Evolutionary conservation across 305 asterid species (phyloP), one percentile per base, ranked within the genome.

Genomic region (Solanum hybrid): DNA sequence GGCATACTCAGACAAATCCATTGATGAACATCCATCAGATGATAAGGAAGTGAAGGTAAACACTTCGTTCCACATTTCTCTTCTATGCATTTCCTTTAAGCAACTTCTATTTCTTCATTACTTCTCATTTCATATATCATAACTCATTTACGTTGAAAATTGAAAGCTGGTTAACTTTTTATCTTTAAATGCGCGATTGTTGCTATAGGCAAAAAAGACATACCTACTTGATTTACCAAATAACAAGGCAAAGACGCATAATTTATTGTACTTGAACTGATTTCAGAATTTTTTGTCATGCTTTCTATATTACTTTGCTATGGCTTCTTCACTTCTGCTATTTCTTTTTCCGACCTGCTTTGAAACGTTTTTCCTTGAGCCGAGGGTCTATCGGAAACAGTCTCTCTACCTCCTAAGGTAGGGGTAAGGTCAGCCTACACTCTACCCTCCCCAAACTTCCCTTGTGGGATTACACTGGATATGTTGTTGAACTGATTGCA

Each of bases 11-110:
- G 92, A 88, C 89, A 89, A 89, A 88, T 91, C 93, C 66, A 88
- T 85, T 22, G 92, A 90, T 45, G 93, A 91, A 88, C 93, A 89
- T 24, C 81, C 92, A 80, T 90, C 89, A 88, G 88, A 91, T 91
- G 92, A 91, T 89, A 91, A 88, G 88, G 90, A 87, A 84, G 94
- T 91, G 88, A 91, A 89, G 87, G 82, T 42, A 86, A 42, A 15
- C 75, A 77, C 13, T 22, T 78, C 84, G 80, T 64, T 45, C 81
- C 29, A 82, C 88, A 40, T 40, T 15, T 37, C 3, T 82, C 7
- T 27, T 71, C 12, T 85, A 17, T 88, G 29, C 80, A 36, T 84
- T 88, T 87, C 86, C 89, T 36, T 72, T 36, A 64, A 38, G 27
- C 76, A 86, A 22, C 89, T 86, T 86, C 69, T 88, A 10, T 85